Evolutionary conservation across 352 stramenopile species (phyloP).

Genomic region (Phytophthora kernoviae): DNA sequence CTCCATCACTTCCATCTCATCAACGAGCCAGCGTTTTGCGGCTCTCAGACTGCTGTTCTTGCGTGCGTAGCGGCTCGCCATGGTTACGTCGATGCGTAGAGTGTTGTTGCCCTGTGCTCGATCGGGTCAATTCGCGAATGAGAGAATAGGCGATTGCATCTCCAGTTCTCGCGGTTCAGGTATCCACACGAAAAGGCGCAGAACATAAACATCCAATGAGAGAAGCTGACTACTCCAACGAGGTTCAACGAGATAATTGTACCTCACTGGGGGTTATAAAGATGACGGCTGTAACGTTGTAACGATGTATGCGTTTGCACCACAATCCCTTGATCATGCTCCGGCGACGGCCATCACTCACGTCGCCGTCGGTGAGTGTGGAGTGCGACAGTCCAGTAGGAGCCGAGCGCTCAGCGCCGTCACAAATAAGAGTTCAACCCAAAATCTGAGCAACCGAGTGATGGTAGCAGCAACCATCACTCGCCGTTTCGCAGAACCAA

Average conservation of each 20-base stretch:
- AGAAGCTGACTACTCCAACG: constrained; percentile 13
- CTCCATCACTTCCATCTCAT: constrained; percentile 36
- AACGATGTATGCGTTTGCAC: not conserved
- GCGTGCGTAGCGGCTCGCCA: constrained; percentile 36
- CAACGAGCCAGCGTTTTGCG: constrained; percentile 39
- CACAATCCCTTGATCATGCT: not conserved
- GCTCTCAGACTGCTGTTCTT: constrained; percentile 33
- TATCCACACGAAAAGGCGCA: constrained; percentile 43
- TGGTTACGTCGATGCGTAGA: too few relatives aligned
- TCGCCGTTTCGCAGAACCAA: constrained; percentile 1
- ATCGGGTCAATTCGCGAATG: constrained; percentile 27
- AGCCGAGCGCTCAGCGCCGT: not conserved
- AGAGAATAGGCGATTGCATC: too few relatives aligned
- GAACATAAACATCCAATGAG: constrained; percentile 23
- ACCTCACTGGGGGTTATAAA: too few relatives aligned
- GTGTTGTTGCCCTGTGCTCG: not conserved
- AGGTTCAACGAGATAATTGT: not conserved
- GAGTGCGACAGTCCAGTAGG: not conserved
- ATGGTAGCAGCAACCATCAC: not conserved
- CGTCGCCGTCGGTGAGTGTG: not conserved
- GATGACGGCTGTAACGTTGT: too few relatives aligned
- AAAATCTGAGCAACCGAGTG: too few relatives aligned
- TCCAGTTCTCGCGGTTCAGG: constrained; percentile 31
- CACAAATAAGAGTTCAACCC: not conserved
- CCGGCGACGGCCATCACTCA: not conserved